A percentile compares a stretch with the other conserved stretches of the same genome.
phyloP scores from a whole-genome alignment of 2,329 filamentous ascomycete genomes.

The Trichoderma semiorbis region DNA sequence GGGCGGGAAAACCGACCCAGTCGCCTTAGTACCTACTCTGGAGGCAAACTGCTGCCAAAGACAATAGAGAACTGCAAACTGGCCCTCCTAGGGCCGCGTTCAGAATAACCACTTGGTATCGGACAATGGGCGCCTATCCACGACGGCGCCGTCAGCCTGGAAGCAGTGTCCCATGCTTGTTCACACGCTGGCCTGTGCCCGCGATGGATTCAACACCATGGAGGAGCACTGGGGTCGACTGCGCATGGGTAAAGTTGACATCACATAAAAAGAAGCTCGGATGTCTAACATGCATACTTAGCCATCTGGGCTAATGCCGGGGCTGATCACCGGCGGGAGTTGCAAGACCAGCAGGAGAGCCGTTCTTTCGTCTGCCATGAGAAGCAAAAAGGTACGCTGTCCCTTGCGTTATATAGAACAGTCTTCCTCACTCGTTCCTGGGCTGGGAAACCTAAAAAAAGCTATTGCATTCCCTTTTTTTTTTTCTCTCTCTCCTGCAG shows the following conservation, averaged over 20 bases:
- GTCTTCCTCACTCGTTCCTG: neutral
- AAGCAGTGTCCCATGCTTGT: neutral
- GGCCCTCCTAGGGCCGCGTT: neutral
- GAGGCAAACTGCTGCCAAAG: neutral
- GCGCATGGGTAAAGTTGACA: neutral
- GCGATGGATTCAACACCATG: neutral
- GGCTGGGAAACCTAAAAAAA: neutral
- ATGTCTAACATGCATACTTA: conserved; percentile 9
- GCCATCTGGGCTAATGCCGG: conserved; percentile 5
- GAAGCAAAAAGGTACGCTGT: neutral
- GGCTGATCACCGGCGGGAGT: neutral
- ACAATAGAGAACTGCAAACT: neutral
- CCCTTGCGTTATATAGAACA: neutral
- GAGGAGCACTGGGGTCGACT: neutral
- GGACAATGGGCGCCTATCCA: conserved; percentile 10
- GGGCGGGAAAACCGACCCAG: neutral
- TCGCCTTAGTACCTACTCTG: too few species aligned
- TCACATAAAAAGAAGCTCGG: neutral
- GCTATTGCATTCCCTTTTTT: neutral
- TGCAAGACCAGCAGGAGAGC: neutral
- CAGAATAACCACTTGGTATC: neutral
- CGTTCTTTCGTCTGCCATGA: neutral
- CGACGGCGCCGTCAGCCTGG: neutral
- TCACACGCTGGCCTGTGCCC: conserved; percentile 12
- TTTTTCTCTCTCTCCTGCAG: neutral